Percentiles rank a stretch among this genome's conserved stretches.
These are phyloP conservation scores for Golubevia pallescens DNA, from an alignment of 1,284 basidiomycete genomes.

Conservation along the genomic window DNA sequence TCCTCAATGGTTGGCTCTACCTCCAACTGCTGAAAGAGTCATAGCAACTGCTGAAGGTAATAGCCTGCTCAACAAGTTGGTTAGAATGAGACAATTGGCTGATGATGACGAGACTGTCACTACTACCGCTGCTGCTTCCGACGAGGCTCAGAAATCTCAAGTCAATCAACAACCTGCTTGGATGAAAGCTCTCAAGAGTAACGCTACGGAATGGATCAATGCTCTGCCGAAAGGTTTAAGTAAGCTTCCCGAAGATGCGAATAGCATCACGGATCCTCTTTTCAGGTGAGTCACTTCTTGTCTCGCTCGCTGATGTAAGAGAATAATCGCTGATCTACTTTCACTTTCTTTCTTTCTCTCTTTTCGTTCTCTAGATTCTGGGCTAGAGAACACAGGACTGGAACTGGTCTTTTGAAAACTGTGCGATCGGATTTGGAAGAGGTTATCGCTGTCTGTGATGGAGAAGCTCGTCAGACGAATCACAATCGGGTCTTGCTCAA, in stretches of 20 bases:
- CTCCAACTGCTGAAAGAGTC: slow-evolving; percentile 55
- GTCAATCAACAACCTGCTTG: slow-evolving; percentile 36
- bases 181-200: slow-evolving; percentile 47
- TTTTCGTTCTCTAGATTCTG: slow-evolving; percentile 31
- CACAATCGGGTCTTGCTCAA: slow-evolving; percentile 41
- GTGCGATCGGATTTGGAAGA: slow-evolving; percentile 43
- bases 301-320: not conserved
- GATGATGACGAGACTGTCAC: slow-evolving; percentile 36
- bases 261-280: slow-evolving; percentile 43
- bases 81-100: slow-evolving; percentile 47
- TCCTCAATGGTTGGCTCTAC: slow-evolving; percentile 56
- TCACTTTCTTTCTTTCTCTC: not conserved
- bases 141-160: not conserved
- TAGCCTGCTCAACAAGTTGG: slow-evolving; percentile 44
- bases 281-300: slow-evolving; percentile 17
- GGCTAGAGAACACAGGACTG: slow-evolving; percentile 52
- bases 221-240: not conserved
- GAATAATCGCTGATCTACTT: too few relatives aligned
- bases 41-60: slow-evolving; percentile 49
- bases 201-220: slow-evolving; percentile 38
- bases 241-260: slow-evolving; percentile 11
- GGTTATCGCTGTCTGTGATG: slow-evolving; percentile 39
- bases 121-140: not conserved
- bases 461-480: slow-evolving; percentile 44
- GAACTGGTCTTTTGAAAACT: slow-evolving; percentile 24